Evolutionary conservation across 768 basidiomycete species (phyloP).

Genomic region (Mrakia gelida): DNA sequence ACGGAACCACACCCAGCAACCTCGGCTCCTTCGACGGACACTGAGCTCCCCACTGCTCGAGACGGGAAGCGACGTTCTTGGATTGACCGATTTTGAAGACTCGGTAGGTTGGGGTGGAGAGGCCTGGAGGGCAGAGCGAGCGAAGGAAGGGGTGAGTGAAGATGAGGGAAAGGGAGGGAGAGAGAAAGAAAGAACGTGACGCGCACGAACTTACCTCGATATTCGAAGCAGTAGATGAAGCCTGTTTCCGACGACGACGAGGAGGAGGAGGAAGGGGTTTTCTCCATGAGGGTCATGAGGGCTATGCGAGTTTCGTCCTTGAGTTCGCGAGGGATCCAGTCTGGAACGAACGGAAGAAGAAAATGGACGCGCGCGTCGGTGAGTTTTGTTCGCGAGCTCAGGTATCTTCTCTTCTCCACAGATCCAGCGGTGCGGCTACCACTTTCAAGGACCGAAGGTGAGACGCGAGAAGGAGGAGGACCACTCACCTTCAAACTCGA

Average conservation of each 20-base stretch:
- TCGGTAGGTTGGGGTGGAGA: background rate
- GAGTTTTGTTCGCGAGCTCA: too few species aligned
- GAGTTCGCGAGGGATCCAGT: slow-evolving; percentile 16
- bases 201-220: background rate
- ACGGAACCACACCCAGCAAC: background rate
- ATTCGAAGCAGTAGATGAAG: slow-evolving; percentile 7
- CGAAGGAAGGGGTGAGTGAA: background rate
- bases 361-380: too few species aligned
- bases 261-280: background rate
- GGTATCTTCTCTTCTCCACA: background rate
- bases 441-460: background rate
- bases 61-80: background rate
- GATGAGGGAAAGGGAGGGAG: background rate
- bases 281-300: background rate
- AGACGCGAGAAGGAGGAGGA: background rate
- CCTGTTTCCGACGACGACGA: background rate
- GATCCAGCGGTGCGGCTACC: too few species aligned
- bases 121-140: background rate
- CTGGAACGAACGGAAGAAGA: background rate
- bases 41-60: slow-evolving; percentile 14
- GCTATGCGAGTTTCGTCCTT: background rate
- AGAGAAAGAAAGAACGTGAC: too few species aligned
- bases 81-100: slow-evolving; percentile 15
- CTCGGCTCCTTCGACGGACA: slow-evolving; percentile 7
- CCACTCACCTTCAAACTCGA: slow-evolving; percentile 8